These are phyloP conservation scores for Grifola frondosa DNA, from an alignment of 1,284 basidiomycete genomes.

Conservation along the genomic window DNA sequence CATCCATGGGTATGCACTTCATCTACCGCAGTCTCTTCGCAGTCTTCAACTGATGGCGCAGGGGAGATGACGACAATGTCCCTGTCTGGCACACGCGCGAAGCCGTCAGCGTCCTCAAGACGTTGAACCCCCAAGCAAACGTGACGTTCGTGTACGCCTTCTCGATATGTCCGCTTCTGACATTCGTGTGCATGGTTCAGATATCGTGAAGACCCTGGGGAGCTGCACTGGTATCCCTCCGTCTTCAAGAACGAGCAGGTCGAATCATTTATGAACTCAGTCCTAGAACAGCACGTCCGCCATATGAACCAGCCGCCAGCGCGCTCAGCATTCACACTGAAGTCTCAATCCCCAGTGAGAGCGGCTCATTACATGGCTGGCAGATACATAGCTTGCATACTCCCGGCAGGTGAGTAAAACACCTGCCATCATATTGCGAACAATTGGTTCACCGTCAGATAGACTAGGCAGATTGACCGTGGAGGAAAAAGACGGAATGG, in stretches of 20 bases:
- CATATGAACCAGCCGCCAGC: no score
- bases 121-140: slow-evolving; percentile 53
- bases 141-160: slow-evolving; percentile 44
- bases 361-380: slow-evolving; percentile 67
- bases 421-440: neutral
- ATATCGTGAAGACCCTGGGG: slow-evolving; percentile 61
- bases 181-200: slow-evolving; percentile 31
- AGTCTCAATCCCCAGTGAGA: slow-evolving; percentile 60
- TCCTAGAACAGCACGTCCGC: slow-evolving; percentile 6
- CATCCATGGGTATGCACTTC: slow-evolving; percentile 65
- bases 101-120: slow-evolving; percentile 52
- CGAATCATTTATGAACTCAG: slow-evolving; percentile 47
- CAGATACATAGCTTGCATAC: slow-evolving; percentile 49
- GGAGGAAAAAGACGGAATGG: slow-evolving; percentile 14
- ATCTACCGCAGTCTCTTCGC: neutral
- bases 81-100: slow-evolving; percentile 80
- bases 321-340: slow-evolving; percentile 56
- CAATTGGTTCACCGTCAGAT: neutral
- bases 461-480: slow-evolving; percentile 37
- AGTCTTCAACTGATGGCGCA: slow-evolving; percentile 27
- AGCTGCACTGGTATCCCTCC: slow-evolving; percentile 69
- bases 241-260: slow-evolving; percentile 59
- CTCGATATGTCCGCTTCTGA: neutral
- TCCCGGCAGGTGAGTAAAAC: slow-evolving; percentile 66
- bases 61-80: slow-evolving; percentile 75